Evolutionary conservation across 805 yeast species (phyloP).

Genomic region (Spathaspora girioi): DNA sequence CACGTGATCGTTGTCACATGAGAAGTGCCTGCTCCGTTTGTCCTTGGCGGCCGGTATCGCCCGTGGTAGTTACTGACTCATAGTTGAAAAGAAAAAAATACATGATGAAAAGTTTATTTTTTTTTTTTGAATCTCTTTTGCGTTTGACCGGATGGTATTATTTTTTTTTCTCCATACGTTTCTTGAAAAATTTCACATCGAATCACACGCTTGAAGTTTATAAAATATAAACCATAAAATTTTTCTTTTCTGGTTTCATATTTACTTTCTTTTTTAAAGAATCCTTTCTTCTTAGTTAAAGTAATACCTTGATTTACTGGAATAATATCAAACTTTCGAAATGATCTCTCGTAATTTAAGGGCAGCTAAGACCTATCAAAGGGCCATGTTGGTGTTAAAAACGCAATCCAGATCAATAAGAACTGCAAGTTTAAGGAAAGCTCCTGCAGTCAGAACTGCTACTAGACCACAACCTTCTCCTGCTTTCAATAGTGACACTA

Average conservation of each 20-base stretch:
- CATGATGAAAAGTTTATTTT: neutral
- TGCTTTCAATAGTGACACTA: conserved; percentile 38
- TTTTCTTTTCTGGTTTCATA: neutral
- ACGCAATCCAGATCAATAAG: conserved; percentile 22
- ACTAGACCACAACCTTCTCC: conserved; percentile 48
- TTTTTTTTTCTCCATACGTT: neutral
- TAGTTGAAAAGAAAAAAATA: neutral
- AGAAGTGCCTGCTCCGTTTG: neutral
- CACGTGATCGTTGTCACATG: neutral
- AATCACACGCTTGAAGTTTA: neutral
- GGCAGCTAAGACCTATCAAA: conserved; percentile 5
- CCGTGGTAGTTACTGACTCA: neutral
- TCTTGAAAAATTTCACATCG: neutral
- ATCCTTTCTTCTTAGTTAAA: neutral
- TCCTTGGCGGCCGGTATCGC: neutral
- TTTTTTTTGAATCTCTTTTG: neutral
- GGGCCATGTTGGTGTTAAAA: neutral
- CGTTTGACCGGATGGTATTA: neutral
- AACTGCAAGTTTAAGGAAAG: conserved; percentile 26
- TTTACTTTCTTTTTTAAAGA: neutral
- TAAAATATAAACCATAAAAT: neutral
- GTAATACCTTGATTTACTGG: neutral
- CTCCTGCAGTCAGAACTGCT: conserved; percentile 21
- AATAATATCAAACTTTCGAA: conserved; percentile 5
- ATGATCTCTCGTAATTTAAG: conserved; percentile 20